Percentiles rank a stretch among this genome's conserved stretches.
Evolutionary conservation across 1,284 basidiomycete genomes (phyloP).

Genomic region (Pterulicium gracile): DNA sequence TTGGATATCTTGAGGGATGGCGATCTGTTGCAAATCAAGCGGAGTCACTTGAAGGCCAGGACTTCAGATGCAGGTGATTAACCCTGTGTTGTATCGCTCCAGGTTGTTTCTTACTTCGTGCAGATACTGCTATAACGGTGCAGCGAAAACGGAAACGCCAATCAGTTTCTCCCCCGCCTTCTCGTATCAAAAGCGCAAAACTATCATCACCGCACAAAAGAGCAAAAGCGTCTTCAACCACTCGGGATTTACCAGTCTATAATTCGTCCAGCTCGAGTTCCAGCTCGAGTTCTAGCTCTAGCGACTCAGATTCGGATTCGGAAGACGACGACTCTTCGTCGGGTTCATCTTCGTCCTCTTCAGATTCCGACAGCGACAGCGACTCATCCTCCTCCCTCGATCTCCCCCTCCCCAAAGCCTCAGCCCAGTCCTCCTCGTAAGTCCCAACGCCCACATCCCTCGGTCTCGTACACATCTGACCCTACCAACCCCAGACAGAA

Average conservation of each 20-base stretch:
- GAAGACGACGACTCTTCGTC: conserved; percentile 18
- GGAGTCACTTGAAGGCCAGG: conserved; percentile 2
- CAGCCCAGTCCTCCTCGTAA: conserved; percentile 4
- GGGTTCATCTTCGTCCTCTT: conserved; percentile 2
- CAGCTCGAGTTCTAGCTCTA: neutral
- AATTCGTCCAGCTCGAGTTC: conserved; percentile 6
- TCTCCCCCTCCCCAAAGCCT: conserved; percentile 1
- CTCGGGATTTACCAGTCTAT: neutral
- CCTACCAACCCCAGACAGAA: conserved; percentile 7
- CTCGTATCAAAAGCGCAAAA: neutral
- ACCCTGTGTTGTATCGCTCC: too few species aligned
- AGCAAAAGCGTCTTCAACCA: too few species aligned
- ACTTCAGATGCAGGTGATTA: too few species aligned
- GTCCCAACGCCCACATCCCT: conserved; percentile 11
- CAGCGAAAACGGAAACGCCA: neutral
- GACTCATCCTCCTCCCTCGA: neutral
- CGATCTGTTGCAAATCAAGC: conserved; percentile 25
- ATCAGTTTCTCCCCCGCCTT: neutral
- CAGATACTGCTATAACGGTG: neutral
- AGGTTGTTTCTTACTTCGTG: too few species aligned
- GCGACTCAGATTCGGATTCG: conserved; percentile 12
- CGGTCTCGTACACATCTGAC: conserved; percentile 3
- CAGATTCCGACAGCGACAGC: conserved; percentile 3
- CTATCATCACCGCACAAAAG: too few species aligned
- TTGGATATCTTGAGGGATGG: conserved; percentile 27